Evolutionary conservation across 2,329 filamentous ascomycete species (phyloP), one percentile per base, ranked within the genome.

Genomic region (Epichloe scottii): DNA sequence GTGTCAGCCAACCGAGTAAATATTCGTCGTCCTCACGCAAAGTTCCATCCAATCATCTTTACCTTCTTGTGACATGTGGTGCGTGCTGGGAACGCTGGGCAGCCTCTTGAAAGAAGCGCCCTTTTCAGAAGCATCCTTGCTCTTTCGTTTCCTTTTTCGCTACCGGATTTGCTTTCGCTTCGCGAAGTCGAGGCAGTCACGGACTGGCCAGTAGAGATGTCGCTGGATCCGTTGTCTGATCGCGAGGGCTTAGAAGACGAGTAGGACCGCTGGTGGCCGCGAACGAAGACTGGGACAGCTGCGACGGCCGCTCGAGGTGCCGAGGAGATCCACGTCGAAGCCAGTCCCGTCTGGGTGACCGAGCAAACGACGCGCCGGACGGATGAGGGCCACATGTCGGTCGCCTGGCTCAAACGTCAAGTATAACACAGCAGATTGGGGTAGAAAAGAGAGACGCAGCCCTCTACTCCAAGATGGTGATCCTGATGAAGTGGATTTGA

Each of bases 11-110:
- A 34, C 34, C 19, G 26, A 51, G 34, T 5, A 56, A 30, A 38
- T 26, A 5, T 12, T 42, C 19, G 19, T 5, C 40, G 5, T 42
- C 21, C 8, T 41, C n/a, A 42, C 5, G 23, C 7, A 7, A 19
- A 23, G 23, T 17, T 15, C 6, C 7, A 14, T 47, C 17, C 19
- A 23, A 5, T 5, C 10, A 39, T 38, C n/a, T 74, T 35, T 67
- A 86, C 84, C 80, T 67, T 81, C 76, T 62, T 81, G 77, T 48
- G 80, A 77, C 57, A 90, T 75, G 69, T 89, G 80, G 57, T 84
- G 78, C 46, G 86, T 89, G 64, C 78, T 85, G 51, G 85, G 85
- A 42, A 90, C 87, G 64, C 80, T 83, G 39, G 86, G 86, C 52
- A 89, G 73, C 58, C 80, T 80, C 48, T 71, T 72, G 57, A 76